Base-by-base conservation (phyloP, 1,284 basidiomycete genomes). In the Earliella scabrosa region DNA sequence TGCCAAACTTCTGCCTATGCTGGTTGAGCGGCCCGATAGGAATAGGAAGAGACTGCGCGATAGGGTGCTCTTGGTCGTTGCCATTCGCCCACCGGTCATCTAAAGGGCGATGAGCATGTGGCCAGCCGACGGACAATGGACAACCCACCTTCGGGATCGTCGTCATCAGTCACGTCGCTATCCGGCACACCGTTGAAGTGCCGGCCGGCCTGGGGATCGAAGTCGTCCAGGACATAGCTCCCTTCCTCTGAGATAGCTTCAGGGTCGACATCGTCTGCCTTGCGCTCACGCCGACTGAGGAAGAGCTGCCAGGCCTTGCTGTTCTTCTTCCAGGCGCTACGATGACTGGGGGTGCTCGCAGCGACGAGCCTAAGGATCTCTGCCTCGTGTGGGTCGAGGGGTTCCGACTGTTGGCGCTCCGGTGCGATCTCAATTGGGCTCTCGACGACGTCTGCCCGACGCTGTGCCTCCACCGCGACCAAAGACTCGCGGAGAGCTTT, bases 281-380 rank as follows among this genome's bases (percentile, higher is more conserved):
- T 74, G 21, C 66, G 65, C 43, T 72, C 67, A 39, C 75, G 72
- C 47, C 80, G 75, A 58, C 75, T 77, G 27, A 82, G 77, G 63
- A 90, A 87, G 14, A 80, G 68, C 59, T 82, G 77, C 86, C 87
- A 90, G 20, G 84, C 82, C 60, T 77, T 81, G 61, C 84, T 80
- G 64, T 82, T 78, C 60, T 79, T 78, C 65, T 77, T 82, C 89
- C 89, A 90, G 7, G 83, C 83, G 16, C 77, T 81, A 54, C 87
- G 77, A 67, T 91, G 89, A 62, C 86, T 90, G 0, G 88, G 86
- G 21, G 77, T 82, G 69, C 82, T 77, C 29, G 86, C 88, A 5
- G 85, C 87, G 14, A 90, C 81, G 23, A 89, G 73, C 61, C 79
- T 80, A 61, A 82, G 60, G 35, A 90, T 75, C 58, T 84, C 81